These are phyloP conservation scores for Rosa chinensis DNA, from an alignment of 306 rosid genomes.

Conservation along the genomic window DNA sequence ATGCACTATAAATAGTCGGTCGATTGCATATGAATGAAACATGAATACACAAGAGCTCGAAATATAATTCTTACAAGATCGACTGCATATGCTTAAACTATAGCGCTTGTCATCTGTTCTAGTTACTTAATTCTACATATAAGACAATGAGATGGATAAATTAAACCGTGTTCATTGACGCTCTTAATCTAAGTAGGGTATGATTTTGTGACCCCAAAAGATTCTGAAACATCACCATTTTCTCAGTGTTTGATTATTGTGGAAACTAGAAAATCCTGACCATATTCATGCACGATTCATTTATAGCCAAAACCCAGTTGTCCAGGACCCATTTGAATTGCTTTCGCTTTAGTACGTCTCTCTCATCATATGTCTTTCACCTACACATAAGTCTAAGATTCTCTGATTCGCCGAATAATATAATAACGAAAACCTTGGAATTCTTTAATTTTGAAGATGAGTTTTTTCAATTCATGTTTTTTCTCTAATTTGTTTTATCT, in stretches of 20 bases:
- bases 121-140: no score
- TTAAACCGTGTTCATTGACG: not conserved
- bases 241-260: not conserved
- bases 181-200: not conserved
- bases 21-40: no score
- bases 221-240: not conserved
- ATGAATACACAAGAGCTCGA: no score
- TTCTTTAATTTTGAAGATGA: no score
- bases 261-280: not conserved
- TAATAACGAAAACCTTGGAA: not conserved
- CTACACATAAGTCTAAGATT: not conserved
- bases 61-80: no score
- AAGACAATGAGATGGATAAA: not conserved
- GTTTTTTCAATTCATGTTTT: no score
- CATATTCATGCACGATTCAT: not conserved
- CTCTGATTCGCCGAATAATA: not conserved
- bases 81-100: no score
- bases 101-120: no score
- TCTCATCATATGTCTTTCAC: not conserved
- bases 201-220: not conserved
- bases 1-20: no score
- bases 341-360: not conserved
- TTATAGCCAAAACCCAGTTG: not conserved
- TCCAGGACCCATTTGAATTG: not conserved
- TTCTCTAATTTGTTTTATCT: no score